Evolutionary conservation across 2,329 filamentous ascomycete species (phyloP).

Genomic region (Cytospora piceae): DNA sequence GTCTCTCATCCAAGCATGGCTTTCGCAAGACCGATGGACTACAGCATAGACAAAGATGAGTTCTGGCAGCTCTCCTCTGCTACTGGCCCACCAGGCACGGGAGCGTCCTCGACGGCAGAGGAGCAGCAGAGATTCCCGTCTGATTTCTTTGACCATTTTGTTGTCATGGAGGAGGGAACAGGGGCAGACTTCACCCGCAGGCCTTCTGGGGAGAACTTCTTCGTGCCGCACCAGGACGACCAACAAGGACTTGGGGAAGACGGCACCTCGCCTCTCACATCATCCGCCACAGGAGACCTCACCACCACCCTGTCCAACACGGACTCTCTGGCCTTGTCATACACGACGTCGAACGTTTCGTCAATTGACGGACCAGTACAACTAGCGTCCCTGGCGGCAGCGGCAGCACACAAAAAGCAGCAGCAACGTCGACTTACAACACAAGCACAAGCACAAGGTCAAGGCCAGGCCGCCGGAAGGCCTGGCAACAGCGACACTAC

Average conservation of each 20-base stretch:
- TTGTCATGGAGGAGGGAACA: constrained; percentile 23
- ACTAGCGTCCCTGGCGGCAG: constrained; percentile 16
- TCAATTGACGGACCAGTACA: constrained; percentile 14
- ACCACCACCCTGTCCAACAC: constrained; percentile 14
- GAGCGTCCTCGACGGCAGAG: constrained; percentile 1
- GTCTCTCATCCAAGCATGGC: constrained; percentile 18
- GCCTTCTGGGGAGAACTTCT: constrained; percentile 17
- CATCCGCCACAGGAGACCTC: constrained; percentile 8
- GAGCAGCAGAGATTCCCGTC: constrained; percentile 16
- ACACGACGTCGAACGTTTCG: constrained; percentile 17
- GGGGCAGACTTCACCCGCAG: constrained; percentile 6
- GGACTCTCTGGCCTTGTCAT: constrained; percentile 21
- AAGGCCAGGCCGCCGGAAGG: constrained; percentile 4
- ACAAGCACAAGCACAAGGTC: background rate
- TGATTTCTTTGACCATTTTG: constrained; percentile 30
- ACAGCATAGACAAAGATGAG: constrained; percentile 29
- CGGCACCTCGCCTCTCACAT: constrained; percentile 19
- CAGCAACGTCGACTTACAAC: constrained; percentile 6
- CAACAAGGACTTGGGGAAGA: constrained; percentile 6
- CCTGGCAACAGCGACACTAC: constrained; percentile 13
- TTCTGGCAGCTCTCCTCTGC: constrained; percentile 28
- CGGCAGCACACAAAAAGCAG: constrained; percentile 19
- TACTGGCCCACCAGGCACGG: constrained; percentile 7
- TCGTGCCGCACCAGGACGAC: constrained; percentile 19
- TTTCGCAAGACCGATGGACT: constrained; percentile 25